Base-by-base conservation (phyloP, 345 rosid genomes). In the Gossypioides kirkii region DNA sequence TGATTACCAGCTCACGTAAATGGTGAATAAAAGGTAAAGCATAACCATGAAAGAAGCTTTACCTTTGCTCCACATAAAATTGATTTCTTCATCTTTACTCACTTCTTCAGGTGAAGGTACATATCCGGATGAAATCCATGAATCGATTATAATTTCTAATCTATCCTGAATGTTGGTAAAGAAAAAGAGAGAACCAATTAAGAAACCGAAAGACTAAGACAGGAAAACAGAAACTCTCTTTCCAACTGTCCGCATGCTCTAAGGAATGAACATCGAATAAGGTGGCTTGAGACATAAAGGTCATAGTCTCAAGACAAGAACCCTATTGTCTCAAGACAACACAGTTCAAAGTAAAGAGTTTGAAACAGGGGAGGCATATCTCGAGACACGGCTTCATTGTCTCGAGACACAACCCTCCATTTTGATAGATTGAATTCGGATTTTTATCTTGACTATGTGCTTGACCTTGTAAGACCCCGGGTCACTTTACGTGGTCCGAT, bases 71-170 rank as follows among this genome's bases (percentile, higher is more conserved):
- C 86, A 79, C n/a, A 87, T 77, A 69, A 91, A 83, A 79, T 82
- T 80, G 36, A 91, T 74, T 66, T 90, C 97, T 79, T 91, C 97
- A 77, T 77, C 81, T 81, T 84, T 80, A 43, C 96, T 88, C 73
- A 87, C 97, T 81, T 87, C 86, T 22, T 91, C 88, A 38, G 92
- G 97, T 22, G 91, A 82, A 77, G 91, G 96, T 26, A 91, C 87
- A 56, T 54, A 74, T 9, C 94, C 69, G 0, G 32, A 76, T 46
- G 84, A 80, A 69, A 88, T 87, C 98, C 98, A 93, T 73, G 81
- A 81, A 72, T 87, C 83, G 16, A 91, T 82, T 64, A 93, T 90
- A 8, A 87, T 91, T 83, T 87, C 91, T 73, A 93, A 89, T 83
- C 97, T 91, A 73, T 83, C 87, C 98, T 93, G 88, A 80, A 83